These are phyloP conservation scores for Lactarius hengduanensis DNA, from an alignment of 768 basidiomycete genomes.

Conservation along the genomic window DNA sequence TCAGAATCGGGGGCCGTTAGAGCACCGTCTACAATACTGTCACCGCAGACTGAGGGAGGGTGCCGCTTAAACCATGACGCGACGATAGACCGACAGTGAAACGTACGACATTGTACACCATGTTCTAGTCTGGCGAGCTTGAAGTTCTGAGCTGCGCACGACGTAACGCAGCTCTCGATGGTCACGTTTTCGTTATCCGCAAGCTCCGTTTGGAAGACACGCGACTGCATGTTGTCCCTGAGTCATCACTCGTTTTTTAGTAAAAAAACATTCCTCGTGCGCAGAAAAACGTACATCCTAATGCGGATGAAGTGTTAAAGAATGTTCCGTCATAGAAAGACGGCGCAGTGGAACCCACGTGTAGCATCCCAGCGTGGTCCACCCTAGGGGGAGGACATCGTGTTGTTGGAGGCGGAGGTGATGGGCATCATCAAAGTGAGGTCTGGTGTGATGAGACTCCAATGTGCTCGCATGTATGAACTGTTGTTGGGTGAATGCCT, in stretches of 20 bases:
- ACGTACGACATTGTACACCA: slow-evolving; percentile 49
- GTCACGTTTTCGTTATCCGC: slow-evolving; percentile 46
- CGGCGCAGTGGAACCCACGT: slow-evolving; percentile 41
- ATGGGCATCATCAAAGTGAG: not conserved
- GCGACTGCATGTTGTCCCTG: slow-evolving; percentile 61
- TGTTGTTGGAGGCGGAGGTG: slow-evolving; percentile 10
- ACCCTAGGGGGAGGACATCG: slow-evolving; percentile 47
- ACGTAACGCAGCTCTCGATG: slow-evolving; percentile 58
- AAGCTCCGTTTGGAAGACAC: slow-evolving; percentile 48
- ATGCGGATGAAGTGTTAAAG: slow-evolving; percentile 35
- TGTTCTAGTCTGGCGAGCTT: slow-evolving; percentile 72
- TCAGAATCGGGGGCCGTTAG: slow-evolving; percentile 45
- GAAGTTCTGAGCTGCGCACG: slow-evolving; percentile 56
- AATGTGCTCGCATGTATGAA: not conserved
- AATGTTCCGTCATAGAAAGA: not conserved
- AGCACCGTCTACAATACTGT: slow-evolving; percentile 61
- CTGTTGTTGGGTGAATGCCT: not conserved
- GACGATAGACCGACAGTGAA: not conserved
- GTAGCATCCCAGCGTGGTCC: slow-evolving; percentile 62
- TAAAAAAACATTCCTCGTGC: not conserved
- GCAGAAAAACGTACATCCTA: slow-evolving; percentile 46
- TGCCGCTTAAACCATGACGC: not conserved
- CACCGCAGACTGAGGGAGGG: slow-evolving; percentile 59
- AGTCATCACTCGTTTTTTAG: not conserved
- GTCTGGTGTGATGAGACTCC: not conserved